Conservation (phyloP, 2,329 filamentous ascomycete genomes). For the Ceratocystis variospora region DNA sequence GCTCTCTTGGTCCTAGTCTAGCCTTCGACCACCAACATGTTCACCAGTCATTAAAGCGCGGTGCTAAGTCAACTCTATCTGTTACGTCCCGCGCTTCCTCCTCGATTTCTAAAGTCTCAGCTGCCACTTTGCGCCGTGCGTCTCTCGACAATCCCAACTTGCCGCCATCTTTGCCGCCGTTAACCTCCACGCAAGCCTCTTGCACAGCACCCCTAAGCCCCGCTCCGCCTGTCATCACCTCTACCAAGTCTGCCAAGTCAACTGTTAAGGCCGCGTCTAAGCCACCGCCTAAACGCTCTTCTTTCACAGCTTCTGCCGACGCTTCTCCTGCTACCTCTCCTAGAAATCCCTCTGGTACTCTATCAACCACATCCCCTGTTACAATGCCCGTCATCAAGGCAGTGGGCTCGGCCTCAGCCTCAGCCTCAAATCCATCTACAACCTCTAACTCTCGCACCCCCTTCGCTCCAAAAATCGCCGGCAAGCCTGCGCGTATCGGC, state of each 20-base stretch:
- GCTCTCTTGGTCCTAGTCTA: not conserved
- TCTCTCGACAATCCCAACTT: not conserved
- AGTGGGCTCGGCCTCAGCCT: conserved; percentile 9
- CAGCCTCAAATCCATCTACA: not conserved
- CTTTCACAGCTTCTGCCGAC: not conserved
- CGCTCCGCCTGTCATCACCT: not conserved
- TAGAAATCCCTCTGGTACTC: no score
- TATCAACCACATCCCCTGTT: not conserved
- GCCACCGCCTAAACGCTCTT: not conserved
- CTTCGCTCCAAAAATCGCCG: conserved; percentile 43
- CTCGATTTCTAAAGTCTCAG: not conserved
- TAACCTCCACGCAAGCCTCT: not conserved
- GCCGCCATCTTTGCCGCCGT: not conserved
- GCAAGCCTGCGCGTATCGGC: conserved; percentile 26
- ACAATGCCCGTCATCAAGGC: conserved; percentile 17
- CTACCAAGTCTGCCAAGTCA: not conserved
- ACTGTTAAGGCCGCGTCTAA: not conserved
- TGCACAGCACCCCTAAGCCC: not conserved
- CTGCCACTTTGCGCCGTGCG: not conserved
- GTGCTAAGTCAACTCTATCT: conserved; percentile 3
- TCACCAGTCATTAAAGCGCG: conserved; percentile 12
- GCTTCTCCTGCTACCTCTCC: no score
- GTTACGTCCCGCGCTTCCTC: conserved; percentile 1
- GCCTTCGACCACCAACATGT: conserved; percentile 13
- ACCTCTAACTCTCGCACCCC: conserved; percentile 27